Percentiles rank a stretch among this genome's conserved stretches.
phyloP scores from a whole-genome alignment of 139 green algal genomes.

The Chlamydomonas schloesseri region DNA sequence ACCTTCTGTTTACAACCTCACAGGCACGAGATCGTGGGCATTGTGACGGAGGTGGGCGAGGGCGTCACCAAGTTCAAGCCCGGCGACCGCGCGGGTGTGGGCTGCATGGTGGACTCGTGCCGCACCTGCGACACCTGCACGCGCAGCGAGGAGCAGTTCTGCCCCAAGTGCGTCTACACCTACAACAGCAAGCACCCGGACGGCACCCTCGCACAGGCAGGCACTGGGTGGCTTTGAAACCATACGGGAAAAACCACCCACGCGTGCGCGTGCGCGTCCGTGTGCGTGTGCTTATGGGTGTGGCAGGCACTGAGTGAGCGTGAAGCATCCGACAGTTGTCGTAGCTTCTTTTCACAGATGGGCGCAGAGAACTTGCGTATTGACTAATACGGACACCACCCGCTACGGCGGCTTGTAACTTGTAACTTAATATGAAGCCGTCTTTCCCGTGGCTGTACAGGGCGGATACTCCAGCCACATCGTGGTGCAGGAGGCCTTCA shows the following conservation, averaged over 20 bases:
- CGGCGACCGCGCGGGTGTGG: constrained; percentile 83
- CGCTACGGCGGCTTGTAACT: no score
- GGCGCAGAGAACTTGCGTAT: no score
- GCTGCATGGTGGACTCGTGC: constrained; percentile 85
- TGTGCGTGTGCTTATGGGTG: no score
- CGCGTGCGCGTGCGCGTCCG: no score
- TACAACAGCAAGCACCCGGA: constrained; percentile 78
- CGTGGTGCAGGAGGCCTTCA: constrained; percentile 67
- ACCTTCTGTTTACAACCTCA: not conserved
- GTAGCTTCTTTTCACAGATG: no score
- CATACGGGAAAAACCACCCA: no score
- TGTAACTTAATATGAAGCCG: no score
- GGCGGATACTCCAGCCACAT: constrained; percentile 84
- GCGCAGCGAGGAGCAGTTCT: constrained; percentile 62
- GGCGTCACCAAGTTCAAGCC: constrained; percentile 75
- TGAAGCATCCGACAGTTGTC: no score
- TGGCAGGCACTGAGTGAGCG: no score
- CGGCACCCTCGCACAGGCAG: constrained; percentile 45
- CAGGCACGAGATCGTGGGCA: constrained; percentile 89
- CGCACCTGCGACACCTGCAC: constrained; percentile 48
- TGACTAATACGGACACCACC: no score
- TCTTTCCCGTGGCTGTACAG: no score
- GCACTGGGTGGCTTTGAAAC: no score
- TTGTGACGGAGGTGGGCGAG: constrained; percentile 79
- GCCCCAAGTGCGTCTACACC: constrained; percentile 63